Conservation (phyloP, 1,139 yeast genomes). For the Scheffersomyces lignicola region DNA sequence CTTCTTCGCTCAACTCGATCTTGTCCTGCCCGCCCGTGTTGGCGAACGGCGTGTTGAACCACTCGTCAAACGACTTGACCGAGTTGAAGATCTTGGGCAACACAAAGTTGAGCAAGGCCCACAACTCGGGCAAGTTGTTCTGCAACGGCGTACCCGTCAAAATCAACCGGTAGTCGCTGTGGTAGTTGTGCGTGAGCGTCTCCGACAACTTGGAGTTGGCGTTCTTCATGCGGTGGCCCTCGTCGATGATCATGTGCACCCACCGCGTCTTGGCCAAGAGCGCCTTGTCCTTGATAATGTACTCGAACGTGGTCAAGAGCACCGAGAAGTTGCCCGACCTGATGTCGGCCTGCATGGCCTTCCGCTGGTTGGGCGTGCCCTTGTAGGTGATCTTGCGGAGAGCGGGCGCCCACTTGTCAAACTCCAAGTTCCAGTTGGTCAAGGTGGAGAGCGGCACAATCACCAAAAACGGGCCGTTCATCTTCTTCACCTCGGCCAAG, state of each 20-base stretch:
- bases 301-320: conserved; percentile 76
- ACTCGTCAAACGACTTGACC: conserved; percentile 82
- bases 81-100: conserved; percentile 81
- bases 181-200: conserved; percentile 71
- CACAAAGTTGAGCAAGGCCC: conserved; percentile 80
- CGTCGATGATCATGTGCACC: conserved; percentile 88
- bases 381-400: conserved; percentile 69
- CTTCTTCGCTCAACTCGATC: conserved; percentile 85
- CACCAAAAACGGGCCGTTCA: conserved; percentile 71
- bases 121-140: conserved; percentile 78
- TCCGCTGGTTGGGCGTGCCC: conserved; percentile 73
- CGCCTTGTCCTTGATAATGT: conserved; percentile 72
- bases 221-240: conserved; percentile 88
- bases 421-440: conserved; percentile 83
- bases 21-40: conserved; percentile 81
- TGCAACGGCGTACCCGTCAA: conserved; percentile 89
- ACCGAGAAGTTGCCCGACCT: conserved; percentile 72
- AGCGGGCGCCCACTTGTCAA: conserved; percentile 85
- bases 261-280: conserved; percentile 67
- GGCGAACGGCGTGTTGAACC: conserved; percentile 86
- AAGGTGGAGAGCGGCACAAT: conserved; percentile 83
- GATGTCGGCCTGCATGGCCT: conserved; percentile 60
- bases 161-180: conserved; percentile 73
- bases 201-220: conserved; percentile 71
- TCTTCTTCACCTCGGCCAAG: conserved; percentile 76